These are phyloP conservation scores for Kockiozyma suomiensis DNA, from an alignment of 805 yeast genomes.

Conservation along the genomic window DNA sequence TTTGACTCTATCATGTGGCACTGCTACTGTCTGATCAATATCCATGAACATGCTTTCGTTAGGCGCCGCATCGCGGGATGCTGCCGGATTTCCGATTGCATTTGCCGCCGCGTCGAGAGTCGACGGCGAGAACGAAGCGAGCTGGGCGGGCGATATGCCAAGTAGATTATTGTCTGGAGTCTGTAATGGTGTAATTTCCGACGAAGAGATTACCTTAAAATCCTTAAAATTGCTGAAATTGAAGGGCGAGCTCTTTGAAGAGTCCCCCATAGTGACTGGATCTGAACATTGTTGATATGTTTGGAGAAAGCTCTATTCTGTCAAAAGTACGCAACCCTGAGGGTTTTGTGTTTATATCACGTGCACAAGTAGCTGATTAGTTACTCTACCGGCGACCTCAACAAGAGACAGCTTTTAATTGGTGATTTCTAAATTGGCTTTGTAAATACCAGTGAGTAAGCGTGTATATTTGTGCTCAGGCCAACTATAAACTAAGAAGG, in stretches of 20 bases:
- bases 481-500: no score
- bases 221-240: slow-evolving; percentile 10
- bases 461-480: no score
- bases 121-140: slow-evolving; percentile 19
- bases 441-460: no score
- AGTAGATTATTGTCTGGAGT: slow-evolving; percentile 23
- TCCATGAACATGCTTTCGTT: not conserved
- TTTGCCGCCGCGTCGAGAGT: slow-evolving; percentile 7
- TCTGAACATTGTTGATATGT: no score
- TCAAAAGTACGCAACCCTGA: not conserved
- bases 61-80: not conserved
- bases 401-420: no score
- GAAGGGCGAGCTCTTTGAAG: slow-evolving; percentile 20
- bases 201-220: slow-evolving; percentile 22
- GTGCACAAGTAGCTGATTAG: no score
- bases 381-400: no score
- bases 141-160: slow-evolving; percentile 14
- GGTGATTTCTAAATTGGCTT: no score
- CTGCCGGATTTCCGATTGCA: not conserved
- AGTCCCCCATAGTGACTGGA: slow-evolving; percentile 9
- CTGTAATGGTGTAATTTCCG: slow-evolving; percentile 19
- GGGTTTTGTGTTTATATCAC: not conserved
- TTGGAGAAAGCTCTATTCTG: no score
- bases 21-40: not conserved
- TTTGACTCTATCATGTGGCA: not conserved